These are phyloP conservation scores for Penicillium flavigenum DNA, from an alignment of 495 filamentous ascomycete species.

Conservation along the genomic window DNA sequence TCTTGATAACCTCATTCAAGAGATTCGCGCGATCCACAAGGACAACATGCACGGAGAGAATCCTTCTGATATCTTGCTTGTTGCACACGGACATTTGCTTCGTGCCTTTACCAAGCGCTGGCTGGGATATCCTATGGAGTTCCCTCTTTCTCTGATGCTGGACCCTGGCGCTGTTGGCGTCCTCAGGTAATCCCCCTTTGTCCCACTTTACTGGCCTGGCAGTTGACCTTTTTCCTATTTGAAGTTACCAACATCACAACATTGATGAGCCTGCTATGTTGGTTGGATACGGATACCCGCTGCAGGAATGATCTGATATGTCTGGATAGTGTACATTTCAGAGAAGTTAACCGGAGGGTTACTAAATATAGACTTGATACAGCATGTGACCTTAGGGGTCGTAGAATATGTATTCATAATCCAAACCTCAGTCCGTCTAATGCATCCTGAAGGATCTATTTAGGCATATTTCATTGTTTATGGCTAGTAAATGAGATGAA, in stretches of 20 bases:
- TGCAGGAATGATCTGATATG: constrained; percentile 16
- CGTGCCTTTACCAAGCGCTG: constrained; percentile 79
- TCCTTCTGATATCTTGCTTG: constrained; percentile 56
- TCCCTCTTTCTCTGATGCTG: constrained; percentile 66
- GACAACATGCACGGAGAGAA: constrained; percentile 48
- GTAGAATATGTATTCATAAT: too few relatives aligned
- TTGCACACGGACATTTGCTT: constrained; percentile 75
- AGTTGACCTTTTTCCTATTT: not conserved
- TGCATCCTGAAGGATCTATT: not conserved
- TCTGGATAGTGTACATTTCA: not conserved
- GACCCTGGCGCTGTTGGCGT: constrained; percentile 75
- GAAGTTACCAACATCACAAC: constrained; percentile 36
- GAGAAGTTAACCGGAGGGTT: not conserved
- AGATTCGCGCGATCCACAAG: constrained; percentile 58
- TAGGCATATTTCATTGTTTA: not conserved
- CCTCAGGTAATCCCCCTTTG: constrained; percentile 48
- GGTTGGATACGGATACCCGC: constrained; percentile 36
- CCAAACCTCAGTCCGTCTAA: not conserved
- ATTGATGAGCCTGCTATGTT: constrained; percentile 39
- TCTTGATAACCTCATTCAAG: constrained; percentile 63
- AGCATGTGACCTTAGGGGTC: too few relatives aligned
- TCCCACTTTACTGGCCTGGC: not conserved
- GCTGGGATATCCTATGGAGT: constrained; percentile 62
- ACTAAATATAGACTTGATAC: not conserved
- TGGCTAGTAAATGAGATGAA: not conserved